Evolutionary conservation across 2,329 filamentous ascomycete genomes (phyloP), one percentile per base, ranked within the genome.

Genomic region (Penicillium sp.): DNA sequence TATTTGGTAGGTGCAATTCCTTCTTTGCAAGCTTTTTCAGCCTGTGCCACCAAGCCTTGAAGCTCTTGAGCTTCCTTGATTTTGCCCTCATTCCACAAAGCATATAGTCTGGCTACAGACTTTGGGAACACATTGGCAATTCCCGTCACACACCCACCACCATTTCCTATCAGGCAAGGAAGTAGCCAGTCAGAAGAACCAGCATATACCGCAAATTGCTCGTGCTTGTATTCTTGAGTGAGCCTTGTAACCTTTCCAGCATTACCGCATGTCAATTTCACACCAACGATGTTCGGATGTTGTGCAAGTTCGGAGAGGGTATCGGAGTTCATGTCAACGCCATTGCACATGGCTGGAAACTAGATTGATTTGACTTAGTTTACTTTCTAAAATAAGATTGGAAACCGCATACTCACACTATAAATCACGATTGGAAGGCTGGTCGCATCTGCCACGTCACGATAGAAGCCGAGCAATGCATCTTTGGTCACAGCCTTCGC

Each of bases 21-120:
- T 64, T 81, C 79, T 62, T 81, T 81, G 57, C 79, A 81, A 0
- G 79, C 78, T 72, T 77, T 79, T 56, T 81, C 79, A 0, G 78
- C 78, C 44, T 77, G 74, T 1, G 79, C 77, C 0, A 81, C 74
- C 3, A 74, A 55, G 3, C 72, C 72, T 44, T 81, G 79, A 24
- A 80, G 60, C 23, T 61, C 65, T 18, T 62, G 66, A 1, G 77
- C 76, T 45, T 78, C 75, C 0, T 75, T 69, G 1, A 69, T 44
- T 51, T 69, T 67, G 0, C 76, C 77, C 0, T 62, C 68, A 8
- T 67, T 69, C 71, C 74, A 81, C 0, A 78, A 56, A 26, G 76
- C 71, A 49, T 75, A 80, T 0, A 81, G 63, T 1, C 61, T 67
- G 0, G 76, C 67, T 0, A 75, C 77, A 1, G 72, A 72, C 21